phyloP scores from a whole-genome alignment of 1,284 basidiomycete genomes.

The Ustilago lituana region DNA sequence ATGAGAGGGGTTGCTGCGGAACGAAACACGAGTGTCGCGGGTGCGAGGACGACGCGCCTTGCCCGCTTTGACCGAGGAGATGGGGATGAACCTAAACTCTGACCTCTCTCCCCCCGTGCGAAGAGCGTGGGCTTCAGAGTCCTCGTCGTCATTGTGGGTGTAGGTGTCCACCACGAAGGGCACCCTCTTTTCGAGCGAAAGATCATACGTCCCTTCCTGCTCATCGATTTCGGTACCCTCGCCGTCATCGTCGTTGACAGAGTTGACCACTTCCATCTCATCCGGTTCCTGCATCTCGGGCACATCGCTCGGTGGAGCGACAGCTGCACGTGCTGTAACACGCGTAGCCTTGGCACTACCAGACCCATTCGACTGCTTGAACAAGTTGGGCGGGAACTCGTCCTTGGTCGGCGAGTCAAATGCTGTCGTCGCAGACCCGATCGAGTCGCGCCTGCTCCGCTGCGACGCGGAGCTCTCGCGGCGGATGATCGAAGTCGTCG shows the following conservation, averaged over 20 bases:
- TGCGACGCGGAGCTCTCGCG: slow-evolving; percentile 30
- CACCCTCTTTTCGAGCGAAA: slow-evolving; percentile 12
- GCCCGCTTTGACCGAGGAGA: slow-evolving; percentile 39
- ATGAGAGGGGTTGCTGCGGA: slow-evolving; percentile 38
- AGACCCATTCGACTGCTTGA: not conserved
- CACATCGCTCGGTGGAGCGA: slow-evolving; percentile 53
- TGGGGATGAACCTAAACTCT: slow-evolving; percentile 46
- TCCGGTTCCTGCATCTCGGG: slow-evolving; percentile 33
- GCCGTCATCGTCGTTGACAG: no score
- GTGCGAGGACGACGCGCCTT: slow-evolving; percentile 44
- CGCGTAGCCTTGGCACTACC: slow-evolving; percentile 8
- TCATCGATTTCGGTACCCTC: slow-evolving; percentile 43
- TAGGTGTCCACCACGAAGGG: slow-evolving; percentile 35
- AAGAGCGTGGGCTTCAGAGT: slow-evolving; percentile 7
- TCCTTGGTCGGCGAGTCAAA: slow-evolving; percentile 45
- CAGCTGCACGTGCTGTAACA: slow-evolving; percentile 19
- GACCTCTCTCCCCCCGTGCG: slow-evolving; percentile 6
- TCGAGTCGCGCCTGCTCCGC: slow-evolving; percentile 38
- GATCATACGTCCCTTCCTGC: slow-evolving; percentile 20
- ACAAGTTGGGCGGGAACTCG: slow-evolving; percentile 15
- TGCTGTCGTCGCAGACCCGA: slow-evolving; percentile 49
- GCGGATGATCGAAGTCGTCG: slow-evolving; percentile 7
- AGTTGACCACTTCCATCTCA: not conserved
- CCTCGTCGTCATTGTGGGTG: slow-evolving; percentile 9
- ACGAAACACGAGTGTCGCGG: slow-evolving; percentile 48